Percentiles rank a stretch among this genome's conserved stretches.
Conservation (phyloP, 179 eudicot genomes). For the Silene noctiflora region DNA sequence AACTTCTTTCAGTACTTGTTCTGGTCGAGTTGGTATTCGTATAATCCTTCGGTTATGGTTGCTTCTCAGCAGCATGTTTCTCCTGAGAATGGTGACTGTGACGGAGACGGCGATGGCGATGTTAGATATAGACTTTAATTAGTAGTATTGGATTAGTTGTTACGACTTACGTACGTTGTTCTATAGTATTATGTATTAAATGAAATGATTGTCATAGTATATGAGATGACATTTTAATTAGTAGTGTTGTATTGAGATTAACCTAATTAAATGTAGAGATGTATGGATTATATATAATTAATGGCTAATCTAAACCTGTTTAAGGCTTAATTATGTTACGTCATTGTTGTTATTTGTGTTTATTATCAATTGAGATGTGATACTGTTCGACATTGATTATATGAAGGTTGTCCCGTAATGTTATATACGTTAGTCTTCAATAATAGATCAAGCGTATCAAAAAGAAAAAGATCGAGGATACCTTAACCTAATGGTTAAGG, state of each 20-base stretch:
- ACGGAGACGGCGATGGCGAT: slow-evolving; percentile 8
- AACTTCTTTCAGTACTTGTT: slow-evolving; percentile 71
- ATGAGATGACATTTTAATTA: no score
- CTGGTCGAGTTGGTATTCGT: slow-evolving; percentile 64
- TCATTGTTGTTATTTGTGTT: not conserved
- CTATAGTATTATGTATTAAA: no score
- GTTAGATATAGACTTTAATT: slow-evolving; percentile 23
- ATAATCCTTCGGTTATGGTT: slow-evolving; percentile 41
- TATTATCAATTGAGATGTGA: no score
- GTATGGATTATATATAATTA: not conserved
- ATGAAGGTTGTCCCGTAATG: no score
- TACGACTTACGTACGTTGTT: no score
- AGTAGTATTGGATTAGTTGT: not conserved
- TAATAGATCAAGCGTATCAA: no score
- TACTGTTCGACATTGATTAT: no score
- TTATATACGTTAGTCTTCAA: no score
- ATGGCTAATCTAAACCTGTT: slow-evolving; percentile 1
- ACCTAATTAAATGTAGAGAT: slow-evolving; percentile 7
- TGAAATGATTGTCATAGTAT: slow-evolving; percentile 3
- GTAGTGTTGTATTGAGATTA: not conserved
- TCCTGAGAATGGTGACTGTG: slow-evolving; percentile 19
- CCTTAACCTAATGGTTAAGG: no score
- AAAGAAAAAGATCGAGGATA: no score
- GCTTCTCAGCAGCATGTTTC: slow-evolving; percentile 30
- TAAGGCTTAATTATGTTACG: not conserved